Evolutionary conservation across 2,329 filamentous ascomycete species (phyloP).

Genomic region (Fulvia fulva): DNA sequence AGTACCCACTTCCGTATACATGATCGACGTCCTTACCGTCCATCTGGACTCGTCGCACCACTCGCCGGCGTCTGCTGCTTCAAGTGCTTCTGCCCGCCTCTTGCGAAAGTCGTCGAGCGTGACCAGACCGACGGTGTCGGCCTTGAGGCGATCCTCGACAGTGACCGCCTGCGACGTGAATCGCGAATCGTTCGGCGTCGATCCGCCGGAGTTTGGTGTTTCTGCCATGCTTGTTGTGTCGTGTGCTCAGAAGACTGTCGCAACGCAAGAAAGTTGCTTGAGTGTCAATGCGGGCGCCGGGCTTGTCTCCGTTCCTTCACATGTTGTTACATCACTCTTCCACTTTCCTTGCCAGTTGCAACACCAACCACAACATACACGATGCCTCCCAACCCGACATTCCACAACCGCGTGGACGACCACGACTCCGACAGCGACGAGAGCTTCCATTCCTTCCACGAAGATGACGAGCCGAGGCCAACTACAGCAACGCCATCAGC

Average conservation of each 20-base stretch:
- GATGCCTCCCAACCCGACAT: conserved; percentile 1
- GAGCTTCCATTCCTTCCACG: conserved; percentile 32
- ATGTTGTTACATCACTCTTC: conserved; percentile 8
- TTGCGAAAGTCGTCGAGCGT: conserved; percentile 93
- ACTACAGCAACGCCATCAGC: conserved; percentile 11
- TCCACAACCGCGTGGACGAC: conserved; percentile 13
- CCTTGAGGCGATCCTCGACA: conserved; percentile 77
- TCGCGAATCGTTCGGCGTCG: conserved; percentile 39
- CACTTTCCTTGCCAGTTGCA: neutral
- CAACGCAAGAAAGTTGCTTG: neutral
- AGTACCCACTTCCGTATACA: conserved; percentile 35
- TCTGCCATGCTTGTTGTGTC: conserved; percentile 15
- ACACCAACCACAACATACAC: conserved; percentile 3
- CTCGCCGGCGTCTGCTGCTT: conserved; percentile 66
- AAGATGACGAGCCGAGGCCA: conserved; percentile 18
- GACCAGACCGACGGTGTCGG: conserved; percentile 85
- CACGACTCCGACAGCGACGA: conserved; percentile 29
- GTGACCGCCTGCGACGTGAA: conserved; percentile 74
- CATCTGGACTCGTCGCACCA: conserved; percentile 51
- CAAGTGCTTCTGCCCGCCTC: conserved; percentile 86
- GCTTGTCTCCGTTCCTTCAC: conserved; percentile 2
- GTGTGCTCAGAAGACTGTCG: neutral
- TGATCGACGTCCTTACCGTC: conserved; percentile 53
- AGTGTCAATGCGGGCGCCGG: neutral
- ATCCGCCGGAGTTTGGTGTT: conserved; percentile 17